Conservation (phyloP, 1,284 basidiomycete genomes). For the Papiliotrema laurentii region DNA sequence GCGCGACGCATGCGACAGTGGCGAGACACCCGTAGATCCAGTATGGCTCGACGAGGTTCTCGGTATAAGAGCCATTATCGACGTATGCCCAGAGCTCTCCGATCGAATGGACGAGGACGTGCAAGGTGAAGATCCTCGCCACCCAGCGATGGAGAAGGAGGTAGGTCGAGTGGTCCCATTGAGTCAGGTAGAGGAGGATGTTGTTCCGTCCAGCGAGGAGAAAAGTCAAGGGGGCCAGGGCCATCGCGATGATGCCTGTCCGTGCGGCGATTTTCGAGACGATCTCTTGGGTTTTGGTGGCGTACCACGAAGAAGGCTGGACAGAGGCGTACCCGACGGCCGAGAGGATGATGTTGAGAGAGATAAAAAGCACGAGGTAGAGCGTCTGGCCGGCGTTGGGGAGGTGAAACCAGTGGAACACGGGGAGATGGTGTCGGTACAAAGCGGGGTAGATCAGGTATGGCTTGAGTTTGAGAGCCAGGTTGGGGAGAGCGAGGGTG, state of each 20-base stretch:
- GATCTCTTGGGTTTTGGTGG: slow-evolving; percentile 7
- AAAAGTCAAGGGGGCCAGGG: slow-evolving; percentile 33
- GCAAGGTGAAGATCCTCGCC: slow-evolving; percentile 24
- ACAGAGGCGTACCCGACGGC: slow-evolving; percentile 9
- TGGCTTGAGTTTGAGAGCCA: not conserved
- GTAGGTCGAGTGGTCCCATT: slow-evolving; percentile 28
- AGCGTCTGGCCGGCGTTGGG: slow-evolving; percentile 7
- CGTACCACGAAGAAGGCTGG: slow-evolving; percentile 11
- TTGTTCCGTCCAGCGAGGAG: slow-evolving; percentile 40
- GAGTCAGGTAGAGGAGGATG: slow-evolving; percentile 27
- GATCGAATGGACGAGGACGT: slow-evolving; percentile 29
- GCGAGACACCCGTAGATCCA: slow-evolving; percentile 33
- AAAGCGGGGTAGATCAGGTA: slow-evolving; percentile 4
- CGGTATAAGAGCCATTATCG: slow-evolving; percentile 4
- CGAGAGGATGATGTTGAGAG: slow-evolving; percentile 11
- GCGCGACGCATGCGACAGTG: slow-evolving; percentile 6
- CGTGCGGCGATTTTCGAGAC: slow-evolving; percentile 26
- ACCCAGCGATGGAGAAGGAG: slow-evolving; percentile 44
- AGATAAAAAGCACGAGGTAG: slow-evolving; percentile 6
- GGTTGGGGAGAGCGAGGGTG: not conserved
- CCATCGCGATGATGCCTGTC: slow-evolving; percentile 26
- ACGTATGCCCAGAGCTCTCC: slow-evolving; percentile 10
- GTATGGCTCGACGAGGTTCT: slow-evolving; percentile 12
- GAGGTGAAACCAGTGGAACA: slow-evolving; percentile 1
- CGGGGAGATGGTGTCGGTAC: not conserved